Evolutionary conservation across 2,329 filamentous ascomycete species (phyloP), one percentile per base, ranked within the genome.

Genomic region (Chrysoporthe puriensis): DNA sequence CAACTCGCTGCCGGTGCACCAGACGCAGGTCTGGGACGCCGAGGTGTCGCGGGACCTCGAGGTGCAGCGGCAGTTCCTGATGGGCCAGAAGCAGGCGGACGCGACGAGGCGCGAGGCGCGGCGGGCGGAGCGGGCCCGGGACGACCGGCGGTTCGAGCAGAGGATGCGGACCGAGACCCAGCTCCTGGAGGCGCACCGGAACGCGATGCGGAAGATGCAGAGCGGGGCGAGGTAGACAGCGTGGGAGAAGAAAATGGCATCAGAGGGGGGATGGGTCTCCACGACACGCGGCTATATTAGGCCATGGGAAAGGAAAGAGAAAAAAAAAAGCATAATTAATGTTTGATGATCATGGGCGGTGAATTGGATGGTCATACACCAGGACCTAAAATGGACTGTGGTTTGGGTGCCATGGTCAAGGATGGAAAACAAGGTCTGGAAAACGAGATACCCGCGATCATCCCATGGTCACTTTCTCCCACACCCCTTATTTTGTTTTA

Each of bases 181-280:
- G 71, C 86, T 97, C 82, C 82, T 91, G 63, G 90, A 92, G 58
- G 85, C 90, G 32, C 94, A 97, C 77, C 85, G 91, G 26, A 90
- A 94, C 71, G 92, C 91, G 0, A 85, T 97, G 86, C 85, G 91
- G 70, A 89, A 85, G 76, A 91, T 97, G 89, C 94, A 97, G 73
- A 79, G 77, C 46, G 72, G 75, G 34, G 80, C 81, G 1, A 81
- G 18, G 21, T 60, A 46, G 34, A 26, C 13, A 4, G 32, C n/a
- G 3, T 6, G 52, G 7, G 26, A 34, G 6, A 34, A 46, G 11
- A 8, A 11, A 34, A 11, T 26, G 26, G 26, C 26, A 26, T 26
- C 26, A 26, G 42, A 26, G 13, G 18, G 42, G 21, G 36, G 13
- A 52, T 14, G 21, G 44, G 18, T 7, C 13, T 11, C 3, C 3